Percentiles rank a stretch among this genome's conserved stretches.
phyloP scores from a whole-genome alignment of 2,329 filamentous ascomycete species.

The Neofusicoccum ribis region DNA sequence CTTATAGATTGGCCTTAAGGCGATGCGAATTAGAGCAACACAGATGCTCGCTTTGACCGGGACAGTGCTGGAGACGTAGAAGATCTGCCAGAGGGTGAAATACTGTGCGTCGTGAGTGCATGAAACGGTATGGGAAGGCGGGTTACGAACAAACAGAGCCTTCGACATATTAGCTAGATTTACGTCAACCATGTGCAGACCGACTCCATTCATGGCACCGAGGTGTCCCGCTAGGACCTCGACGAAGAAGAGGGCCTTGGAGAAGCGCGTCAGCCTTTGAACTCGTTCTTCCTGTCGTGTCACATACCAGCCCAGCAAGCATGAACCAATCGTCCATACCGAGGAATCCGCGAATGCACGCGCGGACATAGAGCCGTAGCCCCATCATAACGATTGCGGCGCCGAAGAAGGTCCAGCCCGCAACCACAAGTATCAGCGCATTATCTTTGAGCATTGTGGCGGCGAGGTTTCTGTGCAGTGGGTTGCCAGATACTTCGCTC shows the following conservation, averaged over 20 bases:
- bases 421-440: not conserved
- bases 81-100: conserved; percentile 36
- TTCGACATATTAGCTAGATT: not conserved
- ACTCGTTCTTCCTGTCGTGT: not conserved
- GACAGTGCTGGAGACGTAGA: conserved; percentile 45
- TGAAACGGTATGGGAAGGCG: too few relatives aligned
- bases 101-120: not conserved
- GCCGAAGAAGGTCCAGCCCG: conserved; percentile 1
- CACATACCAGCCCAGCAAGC: conserved; percentile 11
- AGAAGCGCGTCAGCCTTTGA: not conserved
- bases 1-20: conserved; percentile 35
- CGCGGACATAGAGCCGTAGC: conserved; percentile 6
- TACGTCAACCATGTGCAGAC: not conserved
- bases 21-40: conserved; percentile 45
- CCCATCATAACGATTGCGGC: not conserved
- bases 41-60: conserved; percentile 45
- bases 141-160: not conserved
- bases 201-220: conserved; percentile 1
- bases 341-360: not conserved
- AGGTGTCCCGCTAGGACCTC: not conserved
- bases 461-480: not conserved
- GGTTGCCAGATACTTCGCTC: not conserved
- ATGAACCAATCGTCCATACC: conserved; percentile 13
- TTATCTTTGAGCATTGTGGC: conserved; percentile 5
- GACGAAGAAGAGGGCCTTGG: not conserved